Evolutionary conservation across 2,329 filamentous ascomycete species (phyloP).

Genomic region (Ophiostoma quercus): DNA sequence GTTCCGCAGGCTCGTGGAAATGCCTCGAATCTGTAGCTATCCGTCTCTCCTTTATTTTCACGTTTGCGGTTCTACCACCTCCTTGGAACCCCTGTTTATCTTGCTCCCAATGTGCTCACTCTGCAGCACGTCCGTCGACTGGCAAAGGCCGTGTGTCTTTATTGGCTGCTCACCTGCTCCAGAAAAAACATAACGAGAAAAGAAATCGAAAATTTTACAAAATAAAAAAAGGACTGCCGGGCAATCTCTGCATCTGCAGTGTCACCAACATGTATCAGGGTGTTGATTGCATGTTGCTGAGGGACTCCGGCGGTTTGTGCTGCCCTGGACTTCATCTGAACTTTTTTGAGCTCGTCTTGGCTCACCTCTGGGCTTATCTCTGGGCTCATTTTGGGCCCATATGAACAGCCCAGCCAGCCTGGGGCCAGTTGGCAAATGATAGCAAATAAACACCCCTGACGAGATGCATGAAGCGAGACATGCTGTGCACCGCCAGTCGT

Average conservation of each 20-base stretch:
- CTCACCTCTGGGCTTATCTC: too few relatives aligned
- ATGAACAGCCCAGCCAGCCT: neutral
- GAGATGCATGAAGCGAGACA: constrained; percentile 1
- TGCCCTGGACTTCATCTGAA: constrained; percentile 1
- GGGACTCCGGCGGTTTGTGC: neutral
- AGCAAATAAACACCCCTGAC: neutral
- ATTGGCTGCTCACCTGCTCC: neutral
- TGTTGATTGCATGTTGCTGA: neutral
- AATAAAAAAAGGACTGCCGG: neutral
- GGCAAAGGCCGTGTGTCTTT: neutral
- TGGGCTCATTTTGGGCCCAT: neutral
- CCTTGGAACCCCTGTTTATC: constrained; percentile 3
- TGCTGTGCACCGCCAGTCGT: neutral
- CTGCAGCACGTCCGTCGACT: constrained; percentile 4
- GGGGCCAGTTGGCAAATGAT: neutral
- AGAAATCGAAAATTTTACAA: too few relatives aligned
- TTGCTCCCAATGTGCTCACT: neutral
- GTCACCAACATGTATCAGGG: constrained; percentile 9
- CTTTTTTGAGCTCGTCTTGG: neutral
- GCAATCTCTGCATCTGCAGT: neutral
- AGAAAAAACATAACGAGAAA: neutral
- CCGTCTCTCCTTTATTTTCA: constrained; percentile 1
- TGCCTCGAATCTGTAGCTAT: constrained; percentile 3
- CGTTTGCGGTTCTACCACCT: neutral
- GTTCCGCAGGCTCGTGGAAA: neutral